phyloP scores from a whole-genome alignment of 2,329 filamentous ascomycete genomes.

The Daldinia sp. region DNA sequence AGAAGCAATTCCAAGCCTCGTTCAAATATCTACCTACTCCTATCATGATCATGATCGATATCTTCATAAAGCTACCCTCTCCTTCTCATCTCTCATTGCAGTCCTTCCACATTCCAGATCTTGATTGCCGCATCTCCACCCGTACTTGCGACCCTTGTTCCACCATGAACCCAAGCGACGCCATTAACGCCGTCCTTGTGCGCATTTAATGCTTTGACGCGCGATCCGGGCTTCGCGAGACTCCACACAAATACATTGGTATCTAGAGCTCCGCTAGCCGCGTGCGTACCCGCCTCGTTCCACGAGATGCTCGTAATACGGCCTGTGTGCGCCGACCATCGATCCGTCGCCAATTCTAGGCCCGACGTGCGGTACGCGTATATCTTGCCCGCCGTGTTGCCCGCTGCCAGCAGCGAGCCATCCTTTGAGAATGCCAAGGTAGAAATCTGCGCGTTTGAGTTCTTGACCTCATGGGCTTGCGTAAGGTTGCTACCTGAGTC shows the following conservation, averaged over 20 bases:
- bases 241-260: constrained; percentile 96
- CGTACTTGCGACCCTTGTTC: constrained; percentile 74
- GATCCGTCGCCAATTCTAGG: constrained; percentile 76
- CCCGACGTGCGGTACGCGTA: constrained; percentile 75
- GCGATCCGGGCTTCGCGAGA: constrained; percentile 79
- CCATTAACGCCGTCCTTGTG: constrained; percentile 97
- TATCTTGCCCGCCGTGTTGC: constrained; percentile 87
- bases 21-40: constrained; percentile 1
- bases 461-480: constrained; percentile 66
- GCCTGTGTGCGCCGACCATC: constrained; percentile 69
- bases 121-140: constrained; percentile 93
- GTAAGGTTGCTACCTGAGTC: constrained; percentile 64
- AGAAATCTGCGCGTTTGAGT: constrained; percentile 76
- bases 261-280: constrained; percentile 85
- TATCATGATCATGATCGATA: constrained; percentile 6
- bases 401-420: constrained; percentile 81
- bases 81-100: constrained; percentile 43
- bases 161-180: constrained; percentile 78
- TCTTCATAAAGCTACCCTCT: neutral
- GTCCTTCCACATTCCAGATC: constrained; percentile 75
- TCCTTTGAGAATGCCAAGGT: constrained; percentile 83
- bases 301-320: constrained; percentile 71
- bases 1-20: neutral
- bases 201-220: constrained; percentile 84
- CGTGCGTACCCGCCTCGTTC: constrained; percentile 79